Evolutionary conservation across 1,284 basidiomycete species (phyloP), one percentile per base, ranked within the genome.

Genomic region (Termitomyces sp.): DNA sequence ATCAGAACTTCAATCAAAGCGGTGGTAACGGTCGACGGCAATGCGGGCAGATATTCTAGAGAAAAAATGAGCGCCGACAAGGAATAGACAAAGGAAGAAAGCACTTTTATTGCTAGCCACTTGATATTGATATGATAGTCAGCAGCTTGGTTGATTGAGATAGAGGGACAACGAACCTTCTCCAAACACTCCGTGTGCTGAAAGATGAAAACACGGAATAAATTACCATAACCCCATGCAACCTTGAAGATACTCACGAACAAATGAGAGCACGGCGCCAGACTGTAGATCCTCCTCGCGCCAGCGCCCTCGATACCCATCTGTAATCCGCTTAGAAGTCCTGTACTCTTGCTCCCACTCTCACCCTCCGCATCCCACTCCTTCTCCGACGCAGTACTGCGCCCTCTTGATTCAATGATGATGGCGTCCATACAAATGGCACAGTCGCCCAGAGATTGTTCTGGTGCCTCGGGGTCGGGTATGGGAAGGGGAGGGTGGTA

Each of bases 361-460:
- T 55, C 48, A 56, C 60, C 54, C 47, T 61, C 65, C 21, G 52
- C 57, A 45, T 67, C 66, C 57, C 67, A 65, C n/a, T 60, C 59
- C 55, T 57, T 62, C 54, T 65, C 59, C 28, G 53, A 53, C 38
- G 67, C 60, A 57, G 63, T 63, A 45, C 34, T 43, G 13, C 70
- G 69, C 53, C 64, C 75, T 55, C 67, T 67, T 6, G 75, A 65
- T 49, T 83, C 81, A n/a, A 83, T 70, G 40, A 81, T 65, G 57
- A 94, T 94, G 7, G 84, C 79, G 57, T 95, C 92, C 90, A 94
- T 93, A 67, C 92, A 95, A 58, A 95, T 94, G 3, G 89, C 83
- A 63, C 92, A 95, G 64, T 94, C 90, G 5, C 87, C 90, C 15
- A 93, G 74, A 9, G 84, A 81, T 59, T 83, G 79, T 41, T 85